Conservation (phyloP, 2,329 filamentous ascomycete genomes). For the Pyrenochaeta sp. region DNA sequence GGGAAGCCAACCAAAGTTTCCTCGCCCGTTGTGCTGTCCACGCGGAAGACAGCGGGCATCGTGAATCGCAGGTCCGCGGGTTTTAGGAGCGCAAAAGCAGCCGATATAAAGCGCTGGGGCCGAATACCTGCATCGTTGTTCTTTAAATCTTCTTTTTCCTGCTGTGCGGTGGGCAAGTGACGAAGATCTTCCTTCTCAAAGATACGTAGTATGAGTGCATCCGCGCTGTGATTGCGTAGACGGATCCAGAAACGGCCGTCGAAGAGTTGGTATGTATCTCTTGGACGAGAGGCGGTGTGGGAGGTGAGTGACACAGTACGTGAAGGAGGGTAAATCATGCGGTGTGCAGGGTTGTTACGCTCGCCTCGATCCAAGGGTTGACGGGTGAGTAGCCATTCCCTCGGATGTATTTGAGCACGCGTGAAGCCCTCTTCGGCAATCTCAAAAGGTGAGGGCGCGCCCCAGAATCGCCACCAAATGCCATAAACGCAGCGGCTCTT, state of each 20-base stretch:
- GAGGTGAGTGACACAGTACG: background rate
- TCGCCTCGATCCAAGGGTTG: slow-evolving; percentile 26
- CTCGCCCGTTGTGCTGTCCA: slow-evolving; percentile 15
- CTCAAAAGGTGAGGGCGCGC: slow-evolving; percentile 20
- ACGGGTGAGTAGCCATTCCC: slow-evolving; percentile 39
- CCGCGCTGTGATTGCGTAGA: slow-evolving; percentile 45
- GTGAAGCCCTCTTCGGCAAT: slow-evolving; percentile 6
- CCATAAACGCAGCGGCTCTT: slow-evolving; percentile 29
- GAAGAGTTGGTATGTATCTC: slow-evolving; percentile 56
- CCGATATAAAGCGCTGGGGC: slow-evolving; percentile 17
- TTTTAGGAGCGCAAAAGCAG: slow-evolving; percentile 25
- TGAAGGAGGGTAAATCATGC: slow-evolving; percentile 19
- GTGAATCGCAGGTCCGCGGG: slow-evolving; percentile 29
- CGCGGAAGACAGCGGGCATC: slow-evolving; percentile 35
- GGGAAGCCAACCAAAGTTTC: slow-evolving; percentile 34
- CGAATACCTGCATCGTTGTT: background rate
- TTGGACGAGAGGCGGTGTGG: background rate
- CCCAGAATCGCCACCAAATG: slow-evolving; percentile 37
- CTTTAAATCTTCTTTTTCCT: background rate
- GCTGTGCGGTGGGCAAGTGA: slow-evolving; percentile 6
- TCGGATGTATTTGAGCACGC: slow-evolving; percentile 6
- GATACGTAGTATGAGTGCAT: slow-evolving; percentile 50
- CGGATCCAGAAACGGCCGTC: slow-evolving; percentile 66
- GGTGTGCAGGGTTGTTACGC: background rate
- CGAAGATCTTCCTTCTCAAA: slow-evolving; percentile 27